A percentile compares a stretch with the other conserved stretches of the same genome.
phyloP scores from a whole-genome alignment of 106 monocot species.

The Chionographis japonica region DNA sequence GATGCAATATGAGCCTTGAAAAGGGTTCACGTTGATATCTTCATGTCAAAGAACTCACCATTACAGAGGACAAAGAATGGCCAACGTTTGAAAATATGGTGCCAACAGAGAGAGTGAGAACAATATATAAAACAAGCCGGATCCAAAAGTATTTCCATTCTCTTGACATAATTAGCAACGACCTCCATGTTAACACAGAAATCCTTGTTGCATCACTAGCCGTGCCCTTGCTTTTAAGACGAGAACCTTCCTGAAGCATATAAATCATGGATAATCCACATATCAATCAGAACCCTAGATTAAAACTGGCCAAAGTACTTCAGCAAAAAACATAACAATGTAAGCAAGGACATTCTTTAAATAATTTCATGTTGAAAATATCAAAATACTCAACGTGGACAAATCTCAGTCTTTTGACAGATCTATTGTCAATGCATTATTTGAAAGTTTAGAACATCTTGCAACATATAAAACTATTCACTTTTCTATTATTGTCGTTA shows the following conservation, averaged over 20 bases:
- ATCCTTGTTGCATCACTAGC: constrained; percentile 58
- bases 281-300: not conserved
- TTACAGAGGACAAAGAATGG: constrained; percentile 90
- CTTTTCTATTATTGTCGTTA: too few relatives aligned
- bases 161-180: constrained; percentile 86
- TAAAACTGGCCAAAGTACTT: too few relatives aligned
- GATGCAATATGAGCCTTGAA: too few relatives aligned
- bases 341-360: too few relatives aligned
- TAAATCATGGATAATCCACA: constrained; percentile 3
- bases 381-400: too few relatives aligned
- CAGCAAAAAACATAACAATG: too few relatives aligned
- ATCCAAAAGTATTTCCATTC: constrained; percentile 95
- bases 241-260: constrained; percentile 74
- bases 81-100: constrained; percentile 76
- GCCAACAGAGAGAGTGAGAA: constrained; percentile 72
- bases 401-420: too few relatives aligned
- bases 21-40: too few relatives aligned
- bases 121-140: constrained; percentile 57
- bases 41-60: constrained; percentile 33
- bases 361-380: too few relatives aligned
- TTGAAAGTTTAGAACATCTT: too few relatives aligned
- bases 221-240: constrained; percentile 72
- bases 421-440: too few relatives aligned
- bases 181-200: constrained; percentile 84
- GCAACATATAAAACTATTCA: too few relatives aligned